Evolutionary conservation across 2,329 filamentous ascomycete genomes (phyloP).

Genomic region (Ploettnerulaceae sp.): DNA sequence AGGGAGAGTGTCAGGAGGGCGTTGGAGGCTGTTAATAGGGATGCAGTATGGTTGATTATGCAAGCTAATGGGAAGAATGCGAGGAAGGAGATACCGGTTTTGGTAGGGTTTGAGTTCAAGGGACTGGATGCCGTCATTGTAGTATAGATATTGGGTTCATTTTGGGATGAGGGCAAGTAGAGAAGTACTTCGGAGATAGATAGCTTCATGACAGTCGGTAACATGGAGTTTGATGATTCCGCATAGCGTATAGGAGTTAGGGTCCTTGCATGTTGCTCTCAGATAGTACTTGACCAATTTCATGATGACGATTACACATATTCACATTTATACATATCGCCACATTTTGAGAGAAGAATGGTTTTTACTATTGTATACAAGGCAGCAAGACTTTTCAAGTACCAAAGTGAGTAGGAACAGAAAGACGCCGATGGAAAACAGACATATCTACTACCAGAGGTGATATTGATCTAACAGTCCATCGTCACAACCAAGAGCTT

Average conservation of each 20-base stretch:
- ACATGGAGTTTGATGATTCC: no score
- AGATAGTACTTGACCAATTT: no score
- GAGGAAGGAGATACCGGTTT: conserved; percentile 36
- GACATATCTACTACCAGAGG: conserved; percentile 9
- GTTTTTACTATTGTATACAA: conserved; percentile 9
- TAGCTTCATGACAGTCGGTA: no score
- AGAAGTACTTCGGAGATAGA: no score
- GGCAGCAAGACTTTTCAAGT: conserved; percentile 8
- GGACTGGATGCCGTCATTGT: not conserved
- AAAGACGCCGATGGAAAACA: conserved; percentile 8
- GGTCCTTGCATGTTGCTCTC: no score
- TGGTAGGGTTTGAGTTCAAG: conserved; percentile 39
- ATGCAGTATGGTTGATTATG: conserved; percentile 70
- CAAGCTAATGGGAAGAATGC: conserved; percentile 27
- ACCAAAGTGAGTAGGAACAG: not conserved
- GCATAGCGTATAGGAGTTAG: no score
- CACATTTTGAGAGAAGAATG: not conserved
- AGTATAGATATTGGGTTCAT: not conserved
- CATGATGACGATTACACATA: no score
- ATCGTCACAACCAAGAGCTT: conserved; percentile 1
- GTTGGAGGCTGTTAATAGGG: conserved; percentile 61
- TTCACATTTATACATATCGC: not conserved
- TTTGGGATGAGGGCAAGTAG: no score
- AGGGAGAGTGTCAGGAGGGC: conserved; percentile 48
- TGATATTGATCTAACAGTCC: conserved; percentile 8